These are phyloP conservation scores for Coprinellus aureogranulatus DNA, from an alignment of 768 basidiomycete species.

Conservation along the genomic window DNA sequence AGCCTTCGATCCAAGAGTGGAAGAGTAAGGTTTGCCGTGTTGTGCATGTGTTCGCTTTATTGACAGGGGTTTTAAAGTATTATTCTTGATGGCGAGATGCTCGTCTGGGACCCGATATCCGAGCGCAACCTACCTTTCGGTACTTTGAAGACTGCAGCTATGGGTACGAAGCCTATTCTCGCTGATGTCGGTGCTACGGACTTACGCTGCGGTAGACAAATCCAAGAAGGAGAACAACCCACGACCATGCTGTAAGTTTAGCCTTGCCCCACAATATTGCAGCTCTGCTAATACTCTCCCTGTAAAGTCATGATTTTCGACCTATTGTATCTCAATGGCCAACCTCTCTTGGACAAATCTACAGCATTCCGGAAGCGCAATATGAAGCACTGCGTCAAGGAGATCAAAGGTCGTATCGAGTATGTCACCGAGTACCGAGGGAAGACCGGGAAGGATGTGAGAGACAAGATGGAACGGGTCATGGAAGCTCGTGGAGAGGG, in stretches of 20 bases:
- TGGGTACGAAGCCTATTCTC: conserved; percentile 47
- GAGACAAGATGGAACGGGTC: conserved; percentile 74
- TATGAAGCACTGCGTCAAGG: conserved; percentile 62
- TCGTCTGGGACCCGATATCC: conserved; percentile 93
- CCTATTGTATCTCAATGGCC: conserved; percentile 84
- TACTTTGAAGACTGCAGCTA: conserved; percentile 87
- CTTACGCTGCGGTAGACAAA: conserved; percentile 47
- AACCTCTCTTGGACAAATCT: conserved; percentile 69
- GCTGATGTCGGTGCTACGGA: not conserved
- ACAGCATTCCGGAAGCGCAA: conserved; percentile 78
- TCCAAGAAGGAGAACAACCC: conserved; percentile 69
- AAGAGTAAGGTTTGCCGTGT: conserved; percentile 60
- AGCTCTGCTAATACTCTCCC: not conserved
- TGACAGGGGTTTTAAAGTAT: conserved; percentile 49
- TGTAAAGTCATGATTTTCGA: conserved; percentile 94
- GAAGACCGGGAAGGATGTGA: conserved; percentile 77
- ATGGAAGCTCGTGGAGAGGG: conserved; percentile 90
- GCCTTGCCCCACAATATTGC: not conserved
- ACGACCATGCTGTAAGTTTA: conserved; percentile 81
- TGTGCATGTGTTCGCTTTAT: not conserved
- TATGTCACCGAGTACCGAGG: conserved; percentile 71
- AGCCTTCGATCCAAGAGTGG: conserved; percentile 72
- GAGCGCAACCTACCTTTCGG: conserved; percentile 91
- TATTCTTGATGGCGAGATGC: conserved; percentile 96
- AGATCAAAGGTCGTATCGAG: conserved; percentile 78